Conservation (phyloP, 2,329 filamentous ascomycete species). For the Fusarium chuoi region DNA sequence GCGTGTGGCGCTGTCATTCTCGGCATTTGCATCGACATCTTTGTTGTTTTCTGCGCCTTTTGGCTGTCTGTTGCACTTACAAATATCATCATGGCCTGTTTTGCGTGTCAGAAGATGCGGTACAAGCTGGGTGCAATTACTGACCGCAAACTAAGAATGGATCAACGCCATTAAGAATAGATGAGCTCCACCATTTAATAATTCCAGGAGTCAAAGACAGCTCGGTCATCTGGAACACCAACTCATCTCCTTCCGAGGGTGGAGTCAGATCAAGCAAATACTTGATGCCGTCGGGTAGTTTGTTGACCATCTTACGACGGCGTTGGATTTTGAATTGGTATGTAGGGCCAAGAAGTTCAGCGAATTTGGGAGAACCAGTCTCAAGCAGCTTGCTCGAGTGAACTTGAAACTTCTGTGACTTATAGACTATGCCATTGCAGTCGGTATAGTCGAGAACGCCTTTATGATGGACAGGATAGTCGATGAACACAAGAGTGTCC, state of each 20-base stretch:
- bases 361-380: conserved; percentile 60
- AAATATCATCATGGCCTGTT: conserved; percentile 56
- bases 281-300: conserved; percentile 57
- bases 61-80: conserved; percentile 42
- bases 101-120: background rate
- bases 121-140: background rate
- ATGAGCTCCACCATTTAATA: conserved; percentile 62
- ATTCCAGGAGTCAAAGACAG: conserved; percentile 67
- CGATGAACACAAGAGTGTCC: conserved; percentile 58
- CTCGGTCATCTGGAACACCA: conserved; percentile 67
- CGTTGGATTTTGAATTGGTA: conserved; percentile 54
- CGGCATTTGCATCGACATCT: background rate
- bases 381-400: conserved; percentile 58
- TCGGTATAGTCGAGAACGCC: conserved; percentile 37
- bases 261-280: conserved; percentile 74
- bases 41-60: background rate
- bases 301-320: conserved; percentile 49
- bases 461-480: conserved; percentile 46
- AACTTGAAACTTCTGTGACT: conserved; percentile 54
- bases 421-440: conserved; percentile 51
- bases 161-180: conserved; percentile 47
- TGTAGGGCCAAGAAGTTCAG: conserved; percentile 55
- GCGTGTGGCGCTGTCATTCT: background rate
- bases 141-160: conserved; percentile 41
- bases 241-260: conserved; percentile 69